phyloP scores from a whole-genome alignment of 2,329 filamentous ascomycete species.

The Trichoderma simmonsii region DNA sequence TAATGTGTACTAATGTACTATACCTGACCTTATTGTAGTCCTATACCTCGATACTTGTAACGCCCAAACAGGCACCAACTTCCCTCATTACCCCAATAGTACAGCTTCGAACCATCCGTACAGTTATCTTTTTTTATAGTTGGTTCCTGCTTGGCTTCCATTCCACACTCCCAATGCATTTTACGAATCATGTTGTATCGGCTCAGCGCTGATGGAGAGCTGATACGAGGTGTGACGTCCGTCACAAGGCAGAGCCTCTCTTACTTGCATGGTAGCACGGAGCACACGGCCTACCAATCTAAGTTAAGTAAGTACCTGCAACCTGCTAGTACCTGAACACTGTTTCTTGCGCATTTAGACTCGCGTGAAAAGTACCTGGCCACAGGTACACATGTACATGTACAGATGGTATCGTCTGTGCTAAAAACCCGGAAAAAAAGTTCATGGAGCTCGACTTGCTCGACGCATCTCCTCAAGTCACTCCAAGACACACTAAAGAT shows the following conservation, averaged over 20 bases:
- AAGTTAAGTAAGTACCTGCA: neutral
- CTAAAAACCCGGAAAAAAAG: neutral
- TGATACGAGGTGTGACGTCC: slow-evolving; percentile 1
- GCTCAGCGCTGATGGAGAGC: neutral
- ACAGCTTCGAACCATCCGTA: neutral
- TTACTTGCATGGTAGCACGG: neutral
- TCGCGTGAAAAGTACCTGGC: neutral
- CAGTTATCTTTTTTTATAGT: neutral
- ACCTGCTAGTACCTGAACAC: neutral
- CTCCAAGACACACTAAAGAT: neutral
- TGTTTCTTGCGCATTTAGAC: neutral
- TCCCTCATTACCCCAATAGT: neutral
- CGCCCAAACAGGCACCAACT: neutral
- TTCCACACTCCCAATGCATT: too few species aligned
- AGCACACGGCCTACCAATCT: neutral
- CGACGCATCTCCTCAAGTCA: neutral
- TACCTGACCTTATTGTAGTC: neutral
- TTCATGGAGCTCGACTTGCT: neutral
- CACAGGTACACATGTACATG: neutral
- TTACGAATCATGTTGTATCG: neutral
- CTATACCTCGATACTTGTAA: neutral
- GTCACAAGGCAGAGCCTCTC: neutral
- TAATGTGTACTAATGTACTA: neutral
- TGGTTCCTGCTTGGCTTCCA: neutral
- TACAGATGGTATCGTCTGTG: neutral